phyloP scores from a whole-genome alignment of 345 rosid genomes.

The Atalantia buxifolia region DNA sequence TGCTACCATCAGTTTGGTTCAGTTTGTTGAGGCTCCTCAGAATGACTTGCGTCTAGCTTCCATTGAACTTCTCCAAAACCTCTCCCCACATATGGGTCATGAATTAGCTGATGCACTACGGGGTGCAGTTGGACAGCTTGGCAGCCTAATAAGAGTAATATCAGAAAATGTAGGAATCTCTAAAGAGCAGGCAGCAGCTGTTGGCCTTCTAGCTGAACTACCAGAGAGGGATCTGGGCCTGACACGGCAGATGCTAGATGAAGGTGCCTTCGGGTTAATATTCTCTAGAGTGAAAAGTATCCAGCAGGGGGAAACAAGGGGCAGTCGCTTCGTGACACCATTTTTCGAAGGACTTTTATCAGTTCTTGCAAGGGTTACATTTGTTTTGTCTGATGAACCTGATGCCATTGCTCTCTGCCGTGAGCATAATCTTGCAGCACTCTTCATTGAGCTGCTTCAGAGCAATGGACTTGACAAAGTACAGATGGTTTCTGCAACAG shows the following conservation, averaged over 20 bases:
- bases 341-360: constrained; percentile 77
- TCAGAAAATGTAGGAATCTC: constrained; percentile 67
- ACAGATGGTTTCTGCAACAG: constrained; percentile 79
- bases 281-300: constrained; percentile 50
- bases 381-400: constrained; percentile 62
- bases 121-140: constrained; percentile 80
- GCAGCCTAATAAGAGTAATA: constrained; percentile 60
- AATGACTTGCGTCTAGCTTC: constrained; percentile 76
- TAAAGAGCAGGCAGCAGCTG: constrained; percentile 91
- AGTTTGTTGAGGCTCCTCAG: constrained; percentile 84
- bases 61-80: constrained; percentile 78
- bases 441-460: constrained; percentile 75
- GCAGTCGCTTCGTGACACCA: constrained; percentile 71
- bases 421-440: constrained; percentile 55
- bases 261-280: constrained; percentile 65
- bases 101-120: constrained; percentile 79
- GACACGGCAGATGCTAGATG: constrained; percentile 80
- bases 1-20: constrained; percentile 91
- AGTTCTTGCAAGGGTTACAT: constrained; percentile 77
- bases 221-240: constrained; percentile 90
- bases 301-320: constrained; percentile 68
- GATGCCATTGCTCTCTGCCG: constrained; percentile 63
- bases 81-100: constrained; percentile 80
- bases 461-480: constrained; percentile 67
- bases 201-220: constrained; percentile 90